Base-by-base conservation (phyloP, 106 monocot species). In the Dendrobium chrysotoxum region DNA sequence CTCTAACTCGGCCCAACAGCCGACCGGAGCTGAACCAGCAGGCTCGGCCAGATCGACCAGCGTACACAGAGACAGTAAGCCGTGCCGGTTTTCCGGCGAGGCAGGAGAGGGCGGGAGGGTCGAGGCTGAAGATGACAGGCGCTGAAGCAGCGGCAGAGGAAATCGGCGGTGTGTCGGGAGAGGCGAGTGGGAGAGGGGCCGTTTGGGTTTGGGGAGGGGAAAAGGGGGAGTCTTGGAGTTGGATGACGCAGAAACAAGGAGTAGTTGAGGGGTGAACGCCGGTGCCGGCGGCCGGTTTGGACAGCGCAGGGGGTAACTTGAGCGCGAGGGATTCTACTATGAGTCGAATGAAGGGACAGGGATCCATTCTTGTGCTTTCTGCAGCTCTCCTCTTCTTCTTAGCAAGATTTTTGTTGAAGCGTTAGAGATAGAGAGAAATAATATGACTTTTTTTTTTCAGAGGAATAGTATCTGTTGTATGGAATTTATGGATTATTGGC, bases 261-360 rank as follows among this genome's bases (percentile, higher is more conserved):
- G 72, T 84, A n/a, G 91, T 79, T 15, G 91, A 86, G 38, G 88
- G 93, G 80, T 90, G 89, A 39, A 90, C 82, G 71, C 84, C 84
- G 12, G 75, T 78, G 18, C 75, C 86, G 30, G 85, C 81, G 30
- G 85, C 80, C 0, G 89, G 79, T 39, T 83, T 86, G 39, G 86
- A 70, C 30, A 86, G 68, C 66, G n/a, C n/a, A n/a, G 85, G 38
- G 41, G 68, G 68, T 0, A 91, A 84, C 81, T 94, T 91, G 13
- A 94, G 38, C n/a, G 87, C 82, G 4, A 94, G 90, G 11, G 87
- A 86, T n/a, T 89, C 91, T 10, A 94, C 83, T 40, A 86, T 88
- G 11, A 94, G 79, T 0, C 91, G 87, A 11, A 91, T 86, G 81
- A 91, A 94, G 17, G 91, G 89, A 79, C 94, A 91, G 4, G 94